Evolutionary conservation across 139 green algal genomes (phyloP), one percentile per base, ranked within the genome.

Genomic region (Picochlorum sp.): DNA sequence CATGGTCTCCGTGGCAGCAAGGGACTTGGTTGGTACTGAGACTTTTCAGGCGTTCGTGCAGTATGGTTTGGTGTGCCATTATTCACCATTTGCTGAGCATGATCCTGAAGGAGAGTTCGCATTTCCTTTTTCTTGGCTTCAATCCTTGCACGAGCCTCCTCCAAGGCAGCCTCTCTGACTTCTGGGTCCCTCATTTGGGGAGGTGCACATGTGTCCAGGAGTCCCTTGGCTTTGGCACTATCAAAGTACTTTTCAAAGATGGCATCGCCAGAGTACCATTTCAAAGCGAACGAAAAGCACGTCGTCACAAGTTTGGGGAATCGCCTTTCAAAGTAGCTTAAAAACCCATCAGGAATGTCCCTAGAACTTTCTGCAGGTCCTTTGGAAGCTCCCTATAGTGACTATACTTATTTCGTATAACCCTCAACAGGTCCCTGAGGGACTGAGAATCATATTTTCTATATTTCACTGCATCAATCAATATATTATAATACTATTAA

Each of bases 321-420:
- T 57, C 86, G 68, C 38, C 11, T 26, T 1, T 45, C 37, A 45
- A 74, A 79, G 47, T 74, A 79, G 30, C 32, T 18, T 34, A 88
- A 63, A 73, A 86, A 93, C 49, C 80, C 83, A 10, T 88, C 68
- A 4, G 87, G 82, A 45, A 90, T 49, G 6, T 78, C 72, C 83
- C 86, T 61, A 94, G 14, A 45, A 83, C 57, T 13, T 66, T 62
- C 76, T 95, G 84, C 58, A 96, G 68, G 7, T 70, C 65, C 5
- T 50, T 32, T 15, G 94, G 90, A 66, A 98, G 86, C 65, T 99
- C 94, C 44, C 88, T 70, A 74, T 90, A 98, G 76, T 99, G 94
- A 66, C 87, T 92, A 72, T 83, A 77, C 83, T 98, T 98, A 87
- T 99, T 99, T 72, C 94, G 82, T 56, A 99, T 83, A 23, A 98